A percentile compares a stretch with the other conserved stretches of the same genome.
phyloP scores from a whole-genome alignment of 371 early-diverging fungal genomes.

The Mortierella sp. region DNA sequence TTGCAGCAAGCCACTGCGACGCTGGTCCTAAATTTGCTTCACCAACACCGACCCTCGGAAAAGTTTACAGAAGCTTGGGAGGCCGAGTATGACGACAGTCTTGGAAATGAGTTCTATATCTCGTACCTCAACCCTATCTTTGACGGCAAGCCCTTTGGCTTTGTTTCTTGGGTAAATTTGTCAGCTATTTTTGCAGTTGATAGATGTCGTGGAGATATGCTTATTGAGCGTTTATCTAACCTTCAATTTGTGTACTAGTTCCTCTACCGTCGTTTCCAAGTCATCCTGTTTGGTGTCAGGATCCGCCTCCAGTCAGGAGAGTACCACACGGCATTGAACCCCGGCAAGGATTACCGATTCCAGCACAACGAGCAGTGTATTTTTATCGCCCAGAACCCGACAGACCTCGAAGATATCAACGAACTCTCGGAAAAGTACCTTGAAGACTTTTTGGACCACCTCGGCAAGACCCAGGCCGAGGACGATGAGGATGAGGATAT shows the following conservation, averaged over 20 bases:
- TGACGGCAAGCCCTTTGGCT: slow-evolving; percentile 70
- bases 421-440: slow-evolving; percentile 42
- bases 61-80: slow-evolving; percentile 78
- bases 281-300: slow-evolving; percentile 78
- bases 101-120: slow-evolving; percentile 80
- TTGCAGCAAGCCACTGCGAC: slow-evolving; percentile 80
- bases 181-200: neutral
- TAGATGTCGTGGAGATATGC: neutral
- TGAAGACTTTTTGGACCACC: slow-evolving; percentile 41
- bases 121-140: slow-evolving; percentile 68
- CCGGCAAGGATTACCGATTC: slow-evolving; percentile 72
- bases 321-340: slow-evolving; percentile 72
- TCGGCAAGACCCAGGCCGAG: slow-evolving; percentile 38
- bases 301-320: slow-evolving; percentile 58
- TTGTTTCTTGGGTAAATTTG: slow-evolving; percentile 68
- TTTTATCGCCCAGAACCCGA: slow-evolving; percentile 76
- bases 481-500: slow-evolving; percentile 23
- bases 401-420: slow-evolving; percentile 67
- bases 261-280: slow-evolving; percentile 79
- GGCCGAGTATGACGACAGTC: slow-evolving; percentile 84
- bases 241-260: slow-evolving; percentile 33
- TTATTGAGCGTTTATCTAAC: neutral
- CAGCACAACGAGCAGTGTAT: slow-evolving; percentile 73
- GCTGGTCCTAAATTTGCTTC: slow-evolving; percentile 76
- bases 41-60: slow-evolving; percentile 71